Percentiles rank a stretch among this genome's conserved stretches.
These are phyloP conservation scores for Heracleum sosnowskyi DNA, from an alignment of 129 eudicot genomes.

Conservation along the genomic window DNA sequence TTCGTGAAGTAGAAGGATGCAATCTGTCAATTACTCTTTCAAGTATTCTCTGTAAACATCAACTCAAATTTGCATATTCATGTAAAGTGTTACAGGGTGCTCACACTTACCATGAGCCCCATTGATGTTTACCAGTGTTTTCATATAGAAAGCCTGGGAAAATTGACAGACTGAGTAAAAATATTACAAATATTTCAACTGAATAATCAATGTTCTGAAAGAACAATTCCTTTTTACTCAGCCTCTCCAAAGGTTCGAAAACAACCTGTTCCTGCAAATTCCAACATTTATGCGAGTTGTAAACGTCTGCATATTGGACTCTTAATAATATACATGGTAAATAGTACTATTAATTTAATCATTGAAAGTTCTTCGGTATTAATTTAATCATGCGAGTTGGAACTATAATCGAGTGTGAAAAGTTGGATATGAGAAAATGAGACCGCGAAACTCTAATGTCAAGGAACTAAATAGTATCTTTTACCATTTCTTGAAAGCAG, in stretches of 20 bases:
- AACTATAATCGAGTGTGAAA: background rate
- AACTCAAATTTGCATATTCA: no score
- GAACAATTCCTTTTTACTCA: slow-evolving; percentile 42
- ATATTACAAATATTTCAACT: slow-evolving; percentile 49
- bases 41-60: no score
- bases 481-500: background rate
- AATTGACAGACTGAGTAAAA: slow-evolving; percentile 62
- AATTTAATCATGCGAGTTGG: no score
- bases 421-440: no score
- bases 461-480: background rate
- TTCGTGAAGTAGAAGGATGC: no score
- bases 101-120: slow-evolving; percentile 58
- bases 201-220: slow-evolving; percentile 54
- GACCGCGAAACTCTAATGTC: background rate
- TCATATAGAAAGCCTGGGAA: slow-evolving; percentile 72
- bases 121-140: slow-evolving; percentile 52
- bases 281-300: background rate
- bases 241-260: slow-evolving; percentile 24
- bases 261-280: slow-evolving; percentile 26
- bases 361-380: no score
- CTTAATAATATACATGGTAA: background rate
- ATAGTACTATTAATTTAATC: no score
- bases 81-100: background rate
- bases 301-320: background rate
- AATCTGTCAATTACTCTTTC: no score